Base-by-base conservation (phyloP, 1,284 basidiomycete genomes). In the Amylostereum areolatum region DNA sequence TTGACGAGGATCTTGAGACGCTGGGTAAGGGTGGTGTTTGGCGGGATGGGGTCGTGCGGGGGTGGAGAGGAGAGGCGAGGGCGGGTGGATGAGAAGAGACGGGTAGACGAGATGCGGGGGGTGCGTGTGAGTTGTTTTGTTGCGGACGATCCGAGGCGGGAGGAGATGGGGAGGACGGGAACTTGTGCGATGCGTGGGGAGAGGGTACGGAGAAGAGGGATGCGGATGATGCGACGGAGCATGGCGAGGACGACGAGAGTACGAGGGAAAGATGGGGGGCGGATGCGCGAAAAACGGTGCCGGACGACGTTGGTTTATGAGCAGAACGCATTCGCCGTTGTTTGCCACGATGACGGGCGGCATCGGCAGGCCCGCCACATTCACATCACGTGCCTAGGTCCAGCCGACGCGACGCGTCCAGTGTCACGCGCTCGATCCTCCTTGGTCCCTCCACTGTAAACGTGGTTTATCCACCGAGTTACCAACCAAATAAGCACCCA, bases 1-100 rank as follows among this genome's bases (percentile, higher is more conserved):
- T 89, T 93, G 57, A 95, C 87, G 53, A 97, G 84, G 58, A 84
- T 78, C 66, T 90, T 95, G 35, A 97, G 77, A 12, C 85, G 81
- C 66, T 89, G 78, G 2, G 85, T 80, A 49, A 89, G 69, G 1
- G 81, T 68, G 18, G 75, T 67, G 57, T 81, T 64, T 39, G 77
- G 71, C 2, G 75, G 78, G 3, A 66, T 57, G 28, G 59, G 49
- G 3, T 57, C 57, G 7, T 58, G 49, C 4, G 55, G 30, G 37
- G 54, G 40, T 31, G 52, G 43, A 44, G 62, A 49, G 27, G 62
- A 57, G 18, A 60, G 49, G 7, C 39, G 59, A 52, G 12, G 58
- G 53, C 12, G 59, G 57, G 58, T 58, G 51, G 60, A 63, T 48
- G 64, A 62, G 12, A 81, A 78, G 33, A 77, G 64, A 28, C 79